Evolutionary conservation across 768 basidiomycete species (phyloP), one percentile per base, ranked within the genome.

Genomic region (Lactarius psammicola): DNA sequence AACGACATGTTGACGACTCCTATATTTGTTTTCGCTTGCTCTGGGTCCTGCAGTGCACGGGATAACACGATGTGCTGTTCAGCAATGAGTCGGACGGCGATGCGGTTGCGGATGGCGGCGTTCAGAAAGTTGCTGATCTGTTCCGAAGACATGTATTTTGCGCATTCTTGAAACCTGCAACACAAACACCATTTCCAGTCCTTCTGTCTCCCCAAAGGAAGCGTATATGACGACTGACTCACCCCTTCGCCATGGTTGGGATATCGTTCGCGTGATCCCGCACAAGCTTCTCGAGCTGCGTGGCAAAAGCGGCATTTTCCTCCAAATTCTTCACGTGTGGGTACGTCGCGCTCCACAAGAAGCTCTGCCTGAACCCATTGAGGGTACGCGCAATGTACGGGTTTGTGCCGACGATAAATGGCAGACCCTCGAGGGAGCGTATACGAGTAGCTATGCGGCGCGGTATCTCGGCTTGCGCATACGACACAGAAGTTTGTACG

Each of bases 21-120:
- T 28, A 87, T 80, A 70, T 85, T 80, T 30, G 79, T 79, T 20
- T 77, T 72, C 38, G 75, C 68, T 30, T 73, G 70, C 31, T 80
- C 66, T 7, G 71, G 78, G 40, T 79, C 76, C 55, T 81, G 77
- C 64, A 93, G 73, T 1, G 87, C 87, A 63, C 85, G 85, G 1
- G 93, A 90, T 51, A 95, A 80, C 10, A 91, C 86, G 42, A 95
- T 90, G 74, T 95, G 94, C 71, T 95, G 94, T 74, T 95, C 94
- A 44, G 92, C 94, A 66, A 95, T 90, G 63, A 95, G 79, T 38
- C 94, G 87, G 33, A 95, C 86, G 44, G 91, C 92, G 63, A 95
- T 93, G 62, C 94, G 88, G 72, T 87, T 94, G 31, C 87, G 87
- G 70, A 95, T 94, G 46, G 91, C 87, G 51, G 86, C 85, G 73